These are phyloP conservation scores for Colletotrichum scovillei DNA, from an alignment of 2,329 filamentous ascomycete species.

Conservation along the genomic window DNA sequence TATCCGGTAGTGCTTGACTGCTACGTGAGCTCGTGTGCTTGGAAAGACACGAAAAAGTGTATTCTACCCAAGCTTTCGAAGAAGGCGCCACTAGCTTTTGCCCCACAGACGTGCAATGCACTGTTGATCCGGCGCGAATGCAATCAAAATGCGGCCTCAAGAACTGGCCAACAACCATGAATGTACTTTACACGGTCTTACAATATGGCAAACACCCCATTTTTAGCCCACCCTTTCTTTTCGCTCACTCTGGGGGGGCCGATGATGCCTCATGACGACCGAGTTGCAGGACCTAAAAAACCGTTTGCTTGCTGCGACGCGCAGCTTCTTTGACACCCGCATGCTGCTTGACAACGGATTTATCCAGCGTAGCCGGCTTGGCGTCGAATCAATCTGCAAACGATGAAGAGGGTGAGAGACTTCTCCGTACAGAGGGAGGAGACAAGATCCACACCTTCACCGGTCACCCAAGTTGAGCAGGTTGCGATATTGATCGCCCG, in stretches of 20 bases:
- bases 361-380: constrained; percentile 8
- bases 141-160: neutral
- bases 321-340: neutral
- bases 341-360: neutral
- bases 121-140: constrained; percentile 23
- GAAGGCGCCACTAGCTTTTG: neutral
- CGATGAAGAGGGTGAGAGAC: neutral
- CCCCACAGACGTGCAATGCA: neutral
- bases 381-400: neutral
- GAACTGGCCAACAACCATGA: neutral
- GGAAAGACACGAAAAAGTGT: neutral
- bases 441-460: constrained; percentile 29
- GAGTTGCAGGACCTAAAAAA: neutral
- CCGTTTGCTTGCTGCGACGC: neutral
- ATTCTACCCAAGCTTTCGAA: neutral
- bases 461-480: constrained; percentile 29
- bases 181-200: constrained; percentile 12
- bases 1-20: neutral
- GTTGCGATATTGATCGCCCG: constrained; percentile 13
- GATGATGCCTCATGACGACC: neutral
- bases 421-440: neutral
- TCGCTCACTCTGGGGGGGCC: neutral
- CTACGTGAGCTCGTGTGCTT: neutral
- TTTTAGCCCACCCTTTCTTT: neutral
- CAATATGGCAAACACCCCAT: neutral